Evolutionary conservation across 306 rosid species (phyloP), one percentile per base, ranked within the genome.

Genomic region (Lablab purpureus): DNA sequence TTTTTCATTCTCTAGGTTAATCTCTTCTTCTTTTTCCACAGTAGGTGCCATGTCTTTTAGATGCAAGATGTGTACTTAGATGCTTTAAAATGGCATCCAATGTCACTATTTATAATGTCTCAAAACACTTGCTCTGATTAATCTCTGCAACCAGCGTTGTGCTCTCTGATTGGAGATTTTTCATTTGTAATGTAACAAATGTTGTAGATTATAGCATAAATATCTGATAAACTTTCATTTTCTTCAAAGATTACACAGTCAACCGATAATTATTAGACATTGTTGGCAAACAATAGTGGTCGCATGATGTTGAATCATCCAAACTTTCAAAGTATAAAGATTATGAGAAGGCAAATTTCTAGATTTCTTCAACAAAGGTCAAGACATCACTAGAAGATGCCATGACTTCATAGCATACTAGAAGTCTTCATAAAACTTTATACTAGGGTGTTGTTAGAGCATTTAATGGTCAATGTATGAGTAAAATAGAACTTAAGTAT

Each of bases 321-420:
- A 75, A 62, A 12, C 13, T 46, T 27, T 43, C 50, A 21, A n/a
- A 12, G 62, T 25, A 27, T 43, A 41, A 27, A 63, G 47, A 67
- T 37, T 4, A 15, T 2, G n/a, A 22, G 36, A 55, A 67, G 36
- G 12, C 22, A 6, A 28, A 30, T 30, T 78, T 78, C 62, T 56
- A 55, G 71, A 81, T 54, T 52, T 43, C 19, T 66, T 66, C 36
- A 23, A 66, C 63, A 71, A 41, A 27, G 43, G 70, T 74, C 75
- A 67, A 81, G 64, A 15, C 18, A 32, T 59, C 12, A 55, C 72
- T 81, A 34, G 15, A 45, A 45, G 54, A 67, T 67, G 65, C 4
- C 49, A 34, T 56, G 72, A 19, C 47, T 56, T 67, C 64, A 76
- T 47, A 58, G 19, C 71, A 68, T 9, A 75, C 49, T 21, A 59